phyloP scores from a whole-genome alignment of 1,284 basidiomycete genomes.

The Mycena sp. region DNA sequence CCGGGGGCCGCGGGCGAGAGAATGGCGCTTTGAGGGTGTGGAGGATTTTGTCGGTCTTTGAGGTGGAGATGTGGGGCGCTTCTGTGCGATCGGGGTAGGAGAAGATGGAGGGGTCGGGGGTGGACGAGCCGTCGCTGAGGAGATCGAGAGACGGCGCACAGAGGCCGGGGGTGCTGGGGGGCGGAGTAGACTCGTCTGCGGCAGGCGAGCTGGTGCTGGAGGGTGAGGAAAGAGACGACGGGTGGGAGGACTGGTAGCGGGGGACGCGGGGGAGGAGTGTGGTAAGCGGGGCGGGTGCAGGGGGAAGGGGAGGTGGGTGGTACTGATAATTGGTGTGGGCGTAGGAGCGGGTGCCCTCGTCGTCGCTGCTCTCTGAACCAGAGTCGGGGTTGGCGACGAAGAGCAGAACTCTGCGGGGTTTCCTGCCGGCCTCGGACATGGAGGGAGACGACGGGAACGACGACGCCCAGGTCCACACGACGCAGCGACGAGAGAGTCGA shows the following conservation, averaged over 20 bases:
- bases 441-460: too few species aligned
- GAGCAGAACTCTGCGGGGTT: conserved; percentile 43
- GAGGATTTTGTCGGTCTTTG: conserved; percentile 28
- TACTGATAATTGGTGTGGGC: conserved; percentile 3
- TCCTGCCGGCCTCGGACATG: conserved; percentile 51
- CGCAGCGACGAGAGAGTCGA: too few species aligned
- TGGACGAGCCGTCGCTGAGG: neutral
- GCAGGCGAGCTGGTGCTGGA: conserved; percentile 72
- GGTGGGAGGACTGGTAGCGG: conserved; percentile 35
- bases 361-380: conserved; percentile 59
- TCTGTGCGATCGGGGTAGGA: conserved; percentile 43
- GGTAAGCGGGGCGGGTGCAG: conserved; percentile 21
- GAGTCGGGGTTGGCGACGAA: conserved; percentile 70
- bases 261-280: conserved; percentile 30
- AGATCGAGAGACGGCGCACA: conserved; percentile 29
- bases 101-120: conserved; percentile 33
- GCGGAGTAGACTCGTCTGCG: conserved; percentile 61
- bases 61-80: conserved; percentile 15
- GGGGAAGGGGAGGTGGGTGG: conserved; percentile 34
- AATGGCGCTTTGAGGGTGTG: conserved; percentile 42
- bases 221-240: conserved; percentile 65
- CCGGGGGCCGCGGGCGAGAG: conserved; percentile 29
- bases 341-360: conserved; percentile 39
- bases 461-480: too few species aligned
- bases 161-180: conserved; percentile 70